Evolutionary conservation across 176 grass and related monocot genomes (phyloP), one percentile per base, ranked within the genome.

Genomic region (Hordeum vulgare): DNA sequence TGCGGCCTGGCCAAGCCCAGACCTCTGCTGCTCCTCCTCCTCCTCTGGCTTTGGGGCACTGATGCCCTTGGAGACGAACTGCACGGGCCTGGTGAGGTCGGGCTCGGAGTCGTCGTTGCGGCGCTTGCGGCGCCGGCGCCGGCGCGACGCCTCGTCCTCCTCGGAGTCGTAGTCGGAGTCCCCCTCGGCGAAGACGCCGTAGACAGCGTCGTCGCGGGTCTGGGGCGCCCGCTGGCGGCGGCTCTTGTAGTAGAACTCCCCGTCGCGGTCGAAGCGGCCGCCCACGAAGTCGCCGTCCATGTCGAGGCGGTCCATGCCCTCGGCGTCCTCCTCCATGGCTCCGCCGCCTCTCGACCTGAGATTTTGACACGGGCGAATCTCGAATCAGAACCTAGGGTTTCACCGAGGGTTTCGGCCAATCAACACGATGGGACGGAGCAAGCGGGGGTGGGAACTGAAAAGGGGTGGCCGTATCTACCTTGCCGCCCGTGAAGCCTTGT

Each of bases 261-360:
- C 92, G 44, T 95, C 95, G 61, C 88, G 84, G 60, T 61, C 81
- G 74, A 94, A 97, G 17, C 28, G 42, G 11, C 95, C 88, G 60
- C 95, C 92, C 82, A 94, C 91, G 60, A 76, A 94, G 68, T 94
- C 89, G 36, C 84, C 83, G 11, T 97, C 88, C 88, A 97, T 91
- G 53, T 86, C 84, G 81, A 94, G 91, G 12, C 88, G 88, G 60
- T 94, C 92, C 86, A 90, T 87, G 20, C 93, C 92, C 65, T 97
- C 79, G 29, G 83, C 78, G 5, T 92, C 95, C 66, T 93, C 90
- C 77, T 80, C 90, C 95, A 97, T 97, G 56, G 27, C 73, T 29
- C 3, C 20, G 11, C 62, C 61, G 61, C 27, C 61, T 29, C 65
- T 2, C 6, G 65, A 39, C 66, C 68, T 44, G n/a, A 24, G 66